Conservation (phyloP, 1,139 yeast genomes). For the Blastobotrys serpentis region DNA sequence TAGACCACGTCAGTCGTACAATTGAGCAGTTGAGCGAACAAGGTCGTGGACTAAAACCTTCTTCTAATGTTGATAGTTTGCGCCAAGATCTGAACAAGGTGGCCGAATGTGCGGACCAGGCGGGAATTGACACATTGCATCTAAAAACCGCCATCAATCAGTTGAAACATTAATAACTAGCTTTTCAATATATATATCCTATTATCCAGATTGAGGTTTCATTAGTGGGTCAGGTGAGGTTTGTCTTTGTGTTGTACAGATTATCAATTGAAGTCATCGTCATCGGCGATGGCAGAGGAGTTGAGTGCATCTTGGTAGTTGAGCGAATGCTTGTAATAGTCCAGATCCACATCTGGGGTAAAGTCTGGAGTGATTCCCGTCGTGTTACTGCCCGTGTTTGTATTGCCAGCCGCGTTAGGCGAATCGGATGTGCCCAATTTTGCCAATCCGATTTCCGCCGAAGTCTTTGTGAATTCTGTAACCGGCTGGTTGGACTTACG, state of each 20-base stretch:
- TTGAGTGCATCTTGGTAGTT: conserved; percentile 5
- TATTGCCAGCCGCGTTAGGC: background rate
- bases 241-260: background rate
- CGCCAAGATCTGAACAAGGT: background rate
- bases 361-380: conserved; percentile 20
- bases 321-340: conserved; percentile 18
- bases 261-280: conserved; percentile 1
- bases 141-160: background rate
- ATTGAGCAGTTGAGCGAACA: background rate
- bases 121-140: background rate
- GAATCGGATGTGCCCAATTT: conserved; percentile 24
- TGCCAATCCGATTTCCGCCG: conserved; percentile 77
- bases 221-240: too few relatives aligned
- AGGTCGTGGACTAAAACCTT: background rate
- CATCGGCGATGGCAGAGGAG: conserved; percentile 6
- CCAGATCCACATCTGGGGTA: conserved; percentile 26
- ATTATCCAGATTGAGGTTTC: background rate
- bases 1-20: background rate
- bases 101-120: conserved; percentile 3
- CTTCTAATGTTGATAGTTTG: background rate
- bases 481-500: conserved; percentile 43
- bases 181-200: background rate
- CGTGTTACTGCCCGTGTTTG: conserved; percentile 8
- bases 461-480: conserved; percentile 61
- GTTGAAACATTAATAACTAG: background rate